These are phyloP conservation scores for Dryadomyces quercivorus DNA, from an alignment of 2,329 filamentous ascomycete species.

Conservation along the genomic window DNA sequence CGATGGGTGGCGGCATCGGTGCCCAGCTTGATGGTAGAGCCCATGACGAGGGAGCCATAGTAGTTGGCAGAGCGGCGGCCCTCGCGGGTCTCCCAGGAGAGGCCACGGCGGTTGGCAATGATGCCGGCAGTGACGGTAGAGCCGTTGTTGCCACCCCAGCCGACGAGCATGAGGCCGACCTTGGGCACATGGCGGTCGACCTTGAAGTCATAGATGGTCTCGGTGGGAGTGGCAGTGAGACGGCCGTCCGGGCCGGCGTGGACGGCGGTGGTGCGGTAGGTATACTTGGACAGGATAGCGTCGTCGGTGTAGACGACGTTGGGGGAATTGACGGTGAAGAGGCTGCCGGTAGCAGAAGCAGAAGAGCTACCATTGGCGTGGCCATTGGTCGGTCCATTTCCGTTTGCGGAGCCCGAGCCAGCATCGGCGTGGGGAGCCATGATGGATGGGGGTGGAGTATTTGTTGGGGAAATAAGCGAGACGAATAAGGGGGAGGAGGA, in stretches of 20 bases:
- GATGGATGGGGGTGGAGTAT: constrained; percentile 16
- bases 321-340: constrained; percentile 83
- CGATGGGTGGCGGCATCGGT: constrained; percentile 69
- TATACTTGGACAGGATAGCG: constrained; percentile 88
- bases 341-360: constrained; percentile 41
- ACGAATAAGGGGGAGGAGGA: background rate
- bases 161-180: constrained; percentile 93
- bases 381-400: constrained; percentile 34
- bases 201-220: constrained; percentile 95
- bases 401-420: constrained; percentile 44
- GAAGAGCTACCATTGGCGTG: constrained; percentile 19
- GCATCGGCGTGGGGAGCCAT: constrained; percentile 90
- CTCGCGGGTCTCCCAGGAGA: constrained; percentile 90
- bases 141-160: constrained; percentile 96
- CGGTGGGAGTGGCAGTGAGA: constrained; percentile 72
- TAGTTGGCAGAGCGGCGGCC: constrained; percentile 81
- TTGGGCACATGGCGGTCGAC: constrained; percentile 87
- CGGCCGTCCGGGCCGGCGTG: constrained; percentile 57
- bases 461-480: background rate
- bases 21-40: constrained; percentile 92
- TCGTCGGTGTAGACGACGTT: constrained; percentile 84
- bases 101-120: constrained; percentile 78
- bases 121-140: constrained; percentile 95
- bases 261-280: constrained; percentile 87
- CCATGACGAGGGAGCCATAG: constrained; percentile 96